A percentile compares a stretch with the other conserved stretches of the same genome.
phyloP scores from a whole-genome alignment of 164 flowering plant genomes.

The Magnolia officinalis region DNA sequence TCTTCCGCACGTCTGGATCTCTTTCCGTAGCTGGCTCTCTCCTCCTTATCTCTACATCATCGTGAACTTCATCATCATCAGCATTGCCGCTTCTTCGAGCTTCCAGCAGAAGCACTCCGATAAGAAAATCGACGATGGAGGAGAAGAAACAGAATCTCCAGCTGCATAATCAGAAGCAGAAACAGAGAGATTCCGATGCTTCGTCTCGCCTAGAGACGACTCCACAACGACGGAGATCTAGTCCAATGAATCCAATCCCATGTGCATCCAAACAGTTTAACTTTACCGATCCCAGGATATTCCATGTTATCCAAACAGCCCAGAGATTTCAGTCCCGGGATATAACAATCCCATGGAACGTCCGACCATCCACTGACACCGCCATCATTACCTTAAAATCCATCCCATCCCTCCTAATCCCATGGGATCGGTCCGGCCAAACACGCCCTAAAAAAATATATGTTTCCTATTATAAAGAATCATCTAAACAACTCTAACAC shows the following conservation, averaged over 20 bases:
- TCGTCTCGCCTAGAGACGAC: not conserved
- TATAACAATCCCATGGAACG: too few relatives aligned
- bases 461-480: too few relatives aligned
- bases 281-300: too few relatives aligned
- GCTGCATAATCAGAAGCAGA: not conserved
- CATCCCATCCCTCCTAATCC: too few relatives aligned
- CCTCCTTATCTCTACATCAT: conserved; percentile 70
- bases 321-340: too few relatives aligned
- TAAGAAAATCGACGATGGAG: conserved; percentile 7
- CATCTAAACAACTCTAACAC: too few relatives aligned
- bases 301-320: too few relatives aligned
- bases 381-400: too few relatives aligned
- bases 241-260: not conserved
- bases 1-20: conserved; percentile 39
- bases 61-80: conserved; percentile 66
- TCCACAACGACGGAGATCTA: not conserved
- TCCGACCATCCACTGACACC: too few relatives aligned
- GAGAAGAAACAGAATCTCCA: conserved; percentile 1
- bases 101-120: conserved; percentile 24
- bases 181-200: not conserved
- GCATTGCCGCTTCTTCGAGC: conserved; percentile 56
- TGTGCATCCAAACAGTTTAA: too few relatives aligned
- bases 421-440: too few relatives aligned
- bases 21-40: conserved; percentile 39
- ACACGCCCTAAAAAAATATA: too few relatives aligned